These are phyloP conservation scores for Cercis canadensis DNA, from an alignment of 306 rosid species.

Conservation along the genomic window DNA sequence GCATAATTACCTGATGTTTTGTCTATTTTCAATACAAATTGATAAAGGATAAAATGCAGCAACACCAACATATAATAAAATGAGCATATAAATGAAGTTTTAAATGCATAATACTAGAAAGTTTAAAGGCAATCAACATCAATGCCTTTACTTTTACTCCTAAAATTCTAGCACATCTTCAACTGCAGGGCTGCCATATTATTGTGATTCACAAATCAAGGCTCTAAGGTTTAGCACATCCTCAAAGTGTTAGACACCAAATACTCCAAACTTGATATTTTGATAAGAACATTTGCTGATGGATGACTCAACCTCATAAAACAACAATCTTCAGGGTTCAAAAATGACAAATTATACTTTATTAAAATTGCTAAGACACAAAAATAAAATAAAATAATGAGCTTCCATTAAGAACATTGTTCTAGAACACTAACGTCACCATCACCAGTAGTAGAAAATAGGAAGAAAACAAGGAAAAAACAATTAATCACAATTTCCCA, in stretches of 20 bases:
- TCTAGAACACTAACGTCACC: too few relatives aligned
- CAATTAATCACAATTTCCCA: too few relatives aligned
- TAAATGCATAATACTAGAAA: not conserved
- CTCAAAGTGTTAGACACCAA: not conserved
- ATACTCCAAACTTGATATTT: not conserved
- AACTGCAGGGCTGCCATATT: not conserved
- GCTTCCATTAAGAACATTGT: too few relatives aligned
- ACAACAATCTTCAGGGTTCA: too few relatives aligned
- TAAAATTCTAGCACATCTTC: not conserved
- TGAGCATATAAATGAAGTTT: not conserved
- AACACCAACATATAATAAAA: not conserved
- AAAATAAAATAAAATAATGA: too few relatives aligned
- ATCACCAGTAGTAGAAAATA: too few relatives aligned
- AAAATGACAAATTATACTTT: too few relatives aligned
- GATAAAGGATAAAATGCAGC: not conserved
- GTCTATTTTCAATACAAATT: not conserved
- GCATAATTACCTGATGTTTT: slow-evolving; percentile 1
- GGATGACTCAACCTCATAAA: not conserved
- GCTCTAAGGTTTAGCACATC: slow-evolving; percentile 17
- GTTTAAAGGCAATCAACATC: not conserved
- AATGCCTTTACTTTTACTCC: not conserved
- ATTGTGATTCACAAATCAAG: not conserved
- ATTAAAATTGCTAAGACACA: too few relatives aligned
- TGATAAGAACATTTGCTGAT: not conserved
- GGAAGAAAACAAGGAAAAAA: too few relatives aligned